Base-by-base conservation (phyloP, 768 basidiomycete species). In the Serendipita sp. region DNA sequence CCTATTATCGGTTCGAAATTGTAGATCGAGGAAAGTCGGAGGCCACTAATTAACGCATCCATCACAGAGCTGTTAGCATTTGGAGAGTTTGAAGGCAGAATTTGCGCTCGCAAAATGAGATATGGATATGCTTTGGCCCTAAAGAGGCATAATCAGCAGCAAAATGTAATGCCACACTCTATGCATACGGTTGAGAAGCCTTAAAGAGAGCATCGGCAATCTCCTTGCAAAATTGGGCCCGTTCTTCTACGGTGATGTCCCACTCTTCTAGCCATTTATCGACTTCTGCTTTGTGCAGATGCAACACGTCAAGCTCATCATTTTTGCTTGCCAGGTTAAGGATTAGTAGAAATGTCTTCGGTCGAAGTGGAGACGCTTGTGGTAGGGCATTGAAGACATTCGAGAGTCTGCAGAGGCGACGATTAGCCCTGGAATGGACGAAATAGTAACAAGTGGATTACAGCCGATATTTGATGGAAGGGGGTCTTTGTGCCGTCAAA, bases 1-100 rank as follows among this genome's bases (percentile, higher is more conserved):
- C 85, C 86, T 78, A 91, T 85, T 34, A 91, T 75, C 4, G 84
- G 73, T 72, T 93, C 89, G 70, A 92, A 88, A 74, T 94, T 85
- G 73, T 92, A 89, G 65, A 88, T 72, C 13, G 76, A 75, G 2
- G 86, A 84, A 44, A 85, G 76, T 38, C 83, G 81, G 37, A 92
- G 78, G 18, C 87, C 85, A 4, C 80, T 76, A 3, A 82, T 79
- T 67, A 91, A 84, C 41, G 80, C 74, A 38, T 84, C 79, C 30
- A 84, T 68, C 7, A 86, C 85, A 51, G 82, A 85, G 3, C 75
- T 58, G 65, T 80, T 75, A 16, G 82, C 77, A 8, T 76, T 72
- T 28, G 81, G 74, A 0, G 85, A 84, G 1, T 79, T 75, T 1
- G 82, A 65, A 2, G 84, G 80, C 28, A 91, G 75, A 7, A 82